Conservation (phyloP, 305 asterid species). For the Lippia alba region DNA sequence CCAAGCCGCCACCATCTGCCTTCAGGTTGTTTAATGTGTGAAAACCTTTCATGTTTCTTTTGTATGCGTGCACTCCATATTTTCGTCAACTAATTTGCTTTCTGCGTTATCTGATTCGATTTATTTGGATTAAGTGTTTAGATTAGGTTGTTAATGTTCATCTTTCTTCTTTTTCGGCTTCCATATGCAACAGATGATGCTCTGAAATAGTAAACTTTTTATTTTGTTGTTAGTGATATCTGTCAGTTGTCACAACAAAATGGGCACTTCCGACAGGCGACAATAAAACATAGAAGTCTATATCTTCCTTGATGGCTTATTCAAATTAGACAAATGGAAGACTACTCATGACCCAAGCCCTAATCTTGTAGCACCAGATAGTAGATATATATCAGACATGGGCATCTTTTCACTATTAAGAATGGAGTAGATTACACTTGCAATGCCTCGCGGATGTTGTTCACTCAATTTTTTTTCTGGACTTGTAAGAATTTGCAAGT, state of each 20-base stretch:
- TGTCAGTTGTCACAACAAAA: not conserved
- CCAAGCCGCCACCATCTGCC: slow-evolving; percentile 42
- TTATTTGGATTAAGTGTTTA: not conserved
- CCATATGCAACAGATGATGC: not conserved
- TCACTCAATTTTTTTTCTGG: not conserved
- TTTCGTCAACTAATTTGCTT: not conserved
- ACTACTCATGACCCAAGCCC: not conserved
- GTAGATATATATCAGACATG: not conserved
- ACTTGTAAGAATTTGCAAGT: not conserved
- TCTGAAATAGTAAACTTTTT: not conserved
- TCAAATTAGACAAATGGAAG: not conserved
- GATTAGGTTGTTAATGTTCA: not conserved
- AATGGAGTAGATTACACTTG: not conserved
- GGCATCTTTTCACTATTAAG: not conserved
- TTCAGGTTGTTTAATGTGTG: slow-evolving; percentile 61
- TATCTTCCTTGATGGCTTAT: slow-evolving; percentile 18
- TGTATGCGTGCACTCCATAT: not conserved
- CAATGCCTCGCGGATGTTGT: not conserved
- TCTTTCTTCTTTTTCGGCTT: not conserved
- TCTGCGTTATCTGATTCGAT: slow-evolving; percentile 7
- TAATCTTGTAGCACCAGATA: slow-evolving; percentile 2
- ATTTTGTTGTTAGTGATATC: not conserved
- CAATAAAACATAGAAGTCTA: not conserved
- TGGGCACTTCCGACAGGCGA: not conserved
- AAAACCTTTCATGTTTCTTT: not conserved